Evolutionary conservation across 108 stramenopile species (phyloP), one percentile per base, ranked within the genome.

Genomic region (Cyclotella choctawhatcheeana): DNA sequence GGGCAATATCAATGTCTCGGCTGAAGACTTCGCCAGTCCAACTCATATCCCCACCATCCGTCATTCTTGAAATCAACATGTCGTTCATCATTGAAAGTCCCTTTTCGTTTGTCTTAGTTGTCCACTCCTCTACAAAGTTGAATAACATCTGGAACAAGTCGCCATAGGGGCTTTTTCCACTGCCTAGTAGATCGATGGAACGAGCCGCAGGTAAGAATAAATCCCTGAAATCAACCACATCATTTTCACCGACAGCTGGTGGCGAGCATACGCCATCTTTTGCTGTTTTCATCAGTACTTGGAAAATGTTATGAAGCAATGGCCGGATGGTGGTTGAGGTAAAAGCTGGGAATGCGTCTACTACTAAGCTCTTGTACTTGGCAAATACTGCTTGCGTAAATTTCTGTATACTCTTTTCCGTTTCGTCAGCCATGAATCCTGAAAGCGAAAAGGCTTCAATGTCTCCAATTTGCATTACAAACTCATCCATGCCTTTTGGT

Each of bases 401-500:
- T 10, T 53, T 35, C 13, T 77, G 24, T 17, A 79, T 64, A 35
- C 47, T 43, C 10, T 58, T 21, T n/a, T 63, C 24, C 0, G 78
- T 79, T 35, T 73, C 59, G 5, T 79, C 77, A 3, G 82, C 75
- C 24, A 79, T 70, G 29, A 83, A 79, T 2, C 82, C 82, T 0
- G 77, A 35, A 22, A 83, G 69, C 27, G 58, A 44, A 40, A 79
- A 79, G 12, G 63, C 66, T 37, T 74, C 52, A 22, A 83, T 79
- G 32, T 79, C 73, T 34, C 82, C 78, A 40, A 83, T 52, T 6
- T 50, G 13, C 82, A 83, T 75, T 12, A 75, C 35, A 37, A 83
- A 79, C 24, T 79, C 37, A 0, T 73, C 64, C 1, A 79, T 4
- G 29, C 44, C n/a, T n/a, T n/a, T n/a, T n/a, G n/a, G n/a, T n/a